These are phyloP conservation scores for Fusarium duplospermum DNA, from an alignment of 2,329 filamentous ascomycete species.

Conservation along the genomic window DNA sequence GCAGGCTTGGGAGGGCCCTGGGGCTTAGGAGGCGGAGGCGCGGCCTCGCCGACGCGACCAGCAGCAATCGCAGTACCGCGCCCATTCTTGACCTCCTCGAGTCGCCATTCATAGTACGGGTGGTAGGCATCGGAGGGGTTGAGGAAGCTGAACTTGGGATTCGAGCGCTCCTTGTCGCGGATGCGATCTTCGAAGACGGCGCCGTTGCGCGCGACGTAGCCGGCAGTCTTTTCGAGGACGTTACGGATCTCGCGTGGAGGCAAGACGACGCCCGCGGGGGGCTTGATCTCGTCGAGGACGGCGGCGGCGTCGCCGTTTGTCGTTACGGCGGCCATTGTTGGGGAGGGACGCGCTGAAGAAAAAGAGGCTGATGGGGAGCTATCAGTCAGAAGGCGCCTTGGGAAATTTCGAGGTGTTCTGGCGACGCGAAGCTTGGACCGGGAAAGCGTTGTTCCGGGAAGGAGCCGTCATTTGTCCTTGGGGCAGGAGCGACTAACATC, in stretches of 20 bases:
- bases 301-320: conserved; percentile 64
- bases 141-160: conserved; percentile 93
- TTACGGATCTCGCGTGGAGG: conserved; percentile 89
- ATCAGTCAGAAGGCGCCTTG: conserved; percentile 6
- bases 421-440: too few relatives aligned
- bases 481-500: too few relatives aligned
- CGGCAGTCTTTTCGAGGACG: conserved; percentile 92
- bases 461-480: too few relatives aligned
- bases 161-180: conserved; percentile 83
- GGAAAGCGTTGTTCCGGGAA: too few relatives aligned
- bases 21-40: conserved; percentile 69
- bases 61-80: conserved; percentile 83
- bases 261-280: conserved; percentile 85
- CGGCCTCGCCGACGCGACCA: conserved; percentile 75
- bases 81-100: conserved; percentile 86
- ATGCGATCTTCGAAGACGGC: conserved; percentile 83
- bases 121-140: conserved; percentile 84
- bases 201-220: conserved; percentile 81
- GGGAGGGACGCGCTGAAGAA: conserved; percentile 8
- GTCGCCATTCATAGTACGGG: conserved; percentile 89
- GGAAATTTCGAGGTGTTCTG: conserved; percentile 42
- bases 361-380: conserved; percentile 20
- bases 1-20: conserved; percentile 86
- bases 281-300: conserved; percentile 75
- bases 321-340: conserved; percentile 49